Conservation (phyloP, 768 basidiomycete species). For the Kwoniella sp. region DNA sequence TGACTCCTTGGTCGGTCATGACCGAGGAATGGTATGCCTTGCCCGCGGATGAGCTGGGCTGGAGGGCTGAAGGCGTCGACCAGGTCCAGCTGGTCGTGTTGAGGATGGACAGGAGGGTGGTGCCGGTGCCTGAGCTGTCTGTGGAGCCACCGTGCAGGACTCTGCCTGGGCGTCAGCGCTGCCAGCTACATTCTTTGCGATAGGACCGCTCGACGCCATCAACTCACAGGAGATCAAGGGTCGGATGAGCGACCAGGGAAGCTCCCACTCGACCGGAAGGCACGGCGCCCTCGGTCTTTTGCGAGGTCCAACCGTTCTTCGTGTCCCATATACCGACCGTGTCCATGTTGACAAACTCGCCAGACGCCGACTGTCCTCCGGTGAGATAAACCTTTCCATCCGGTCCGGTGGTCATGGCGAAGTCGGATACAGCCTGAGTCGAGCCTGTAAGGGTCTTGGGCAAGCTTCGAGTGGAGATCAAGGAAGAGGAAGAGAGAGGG, state of each 20-base stretch:
- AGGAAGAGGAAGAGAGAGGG: slow-evolving; percentile 30
- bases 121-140: slow-evolving; percentile 24
- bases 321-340: slow-evolving; percentile 38
- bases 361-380: slow-evolving; percentile 40
- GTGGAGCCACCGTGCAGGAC: slow-evolving; percentile 45
- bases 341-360: slow-evolving; percentile 34
- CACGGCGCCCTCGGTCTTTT: slow-evolving; percentile 37
- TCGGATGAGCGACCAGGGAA: slow-evolving; percentile 44
- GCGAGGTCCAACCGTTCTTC: slow-evolving; percentile 34
- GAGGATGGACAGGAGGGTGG: slow-evolving; percentile 38
- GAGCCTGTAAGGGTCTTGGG: slow-evolving; percentile 33
- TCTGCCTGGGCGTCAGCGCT: slow-evolving; percentile 8
- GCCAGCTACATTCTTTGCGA: too few relatives aligned
- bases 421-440: slow-evolving; percentile 42
- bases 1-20: slow-evolving; percentile 47
- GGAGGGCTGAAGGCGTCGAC: slow-evolving; percentile 45
- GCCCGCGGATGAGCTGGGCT: slow-evolving; percentile 42
- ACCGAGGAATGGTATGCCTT: slow-evolving; percentile 44
- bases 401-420: slow-evolving; percentile 31
- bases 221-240: slow-evolving; percentile 38
- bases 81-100: slow-evolving; percentile 46
- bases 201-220: too few relatives aligned
- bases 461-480: slow-evolving; percentile 23
- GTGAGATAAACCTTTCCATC: slow-evolving; percentile 36
- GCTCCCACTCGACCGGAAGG: slow-evolving; percentile 43